Evolutionary conservation across 2,329 filamentous ascomycete genomes (phyloP).

Genomic region (Cordyceps farinosa): DNA sequence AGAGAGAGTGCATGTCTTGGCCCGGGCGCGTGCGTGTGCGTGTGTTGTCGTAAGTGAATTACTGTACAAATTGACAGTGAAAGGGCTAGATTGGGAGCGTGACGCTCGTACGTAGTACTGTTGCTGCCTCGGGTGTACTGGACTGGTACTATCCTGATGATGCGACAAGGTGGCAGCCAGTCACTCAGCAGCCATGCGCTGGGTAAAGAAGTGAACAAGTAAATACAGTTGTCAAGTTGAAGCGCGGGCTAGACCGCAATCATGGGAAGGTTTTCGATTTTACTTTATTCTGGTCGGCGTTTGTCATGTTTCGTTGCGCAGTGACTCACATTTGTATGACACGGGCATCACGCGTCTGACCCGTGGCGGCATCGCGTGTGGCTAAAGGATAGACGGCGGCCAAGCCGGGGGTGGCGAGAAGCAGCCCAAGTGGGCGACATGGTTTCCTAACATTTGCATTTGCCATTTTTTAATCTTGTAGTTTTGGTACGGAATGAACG

Average conservation of each 20-base stretch:
- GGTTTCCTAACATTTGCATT: neutral
- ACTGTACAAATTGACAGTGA: neutral
- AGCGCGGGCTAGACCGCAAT: neutral
- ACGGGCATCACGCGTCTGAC: slow-evolving; percentile 12
- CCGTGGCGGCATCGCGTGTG: slow-evolving; percentile 14
- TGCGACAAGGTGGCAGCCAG: neutral
- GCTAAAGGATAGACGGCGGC: neutral
- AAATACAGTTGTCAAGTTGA: neutral
- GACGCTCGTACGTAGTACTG: neutral
- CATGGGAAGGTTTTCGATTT: neutral
- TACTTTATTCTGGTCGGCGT: neutral
- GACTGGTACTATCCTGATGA: neutral
- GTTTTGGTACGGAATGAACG: too few species aligned
- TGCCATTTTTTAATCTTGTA: neutral
- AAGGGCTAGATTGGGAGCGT: neutral
- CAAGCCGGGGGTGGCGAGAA: neutral
- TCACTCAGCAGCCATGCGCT: neutral
- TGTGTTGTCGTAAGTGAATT: neutral
- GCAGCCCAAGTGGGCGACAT: neutral
- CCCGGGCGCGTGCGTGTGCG: neutral
- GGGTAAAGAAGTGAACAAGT: neutral
- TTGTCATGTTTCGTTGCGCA: slow-evolving; percentile 3
- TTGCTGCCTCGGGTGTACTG: neutral
- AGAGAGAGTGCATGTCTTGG: neutral
- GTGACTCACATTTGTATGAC: slow-evolving; percentile 15